Evolutionary conservation across 768 basidiomycete genomes (phyloP).

Genomic region (Auriscalpium microsporum): DNA sequence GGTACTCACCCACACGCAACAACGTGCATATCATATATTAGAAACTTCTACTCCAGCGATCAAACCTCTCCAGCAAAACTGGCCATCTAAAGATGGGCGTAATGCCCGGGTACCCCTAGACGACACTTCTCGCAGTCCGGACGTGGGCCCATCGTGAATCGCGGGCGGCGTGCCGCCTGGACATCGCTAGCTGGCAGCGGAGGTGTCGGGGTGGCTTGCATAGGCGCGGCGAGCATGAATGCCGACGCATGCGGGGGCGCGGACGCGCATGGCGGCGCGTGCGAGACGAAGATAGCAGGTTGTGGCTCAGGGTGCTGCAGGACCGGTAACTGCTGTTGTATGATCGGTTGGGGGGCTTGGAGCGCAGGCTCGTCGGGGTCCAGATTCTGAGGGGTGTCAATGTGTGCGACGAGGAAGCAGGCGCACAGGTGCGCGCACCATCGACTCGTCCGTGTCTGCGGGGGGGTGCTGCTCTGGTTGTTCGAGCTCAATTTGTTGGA

Average conservation of each 20-base stretch:
- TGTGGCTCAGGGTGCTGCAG: constrained; percentile 5
- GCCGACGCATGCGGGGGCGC: constrained; percentile 7
- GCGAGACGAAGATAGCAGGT: constrained; percentile 14
- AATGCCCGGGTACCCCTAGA: constrained; percentile 19
- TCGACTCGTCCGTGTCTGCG: constrained; percentile 28
- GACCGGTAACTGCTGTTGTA: constrained; percentile 1
- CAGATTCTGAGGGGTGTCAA: constrained; percentile 5
- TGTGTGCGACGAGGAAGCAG: constrained; percentile 2
- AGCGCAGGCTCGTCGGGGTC: constrained; percentile 4
- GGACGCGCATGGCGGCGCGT: constrained; percentile 11
- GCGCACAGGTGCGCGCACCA: constrained; percentile 32
- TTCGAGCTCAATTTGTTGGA: constrained; percentile 38
- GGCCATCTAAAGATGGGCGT: background rate
- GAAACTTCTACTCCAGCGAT: too few relatives aligned
- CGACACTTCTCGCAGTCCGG: constrained; percentile 61
- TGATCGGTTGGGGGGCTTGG: background rate
- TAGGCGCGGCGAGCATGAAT: constrained; percentile 18
- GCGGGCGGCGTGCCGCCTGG: constrained; percentile 30
- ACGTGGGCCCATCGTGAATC: constrained; percentile 65
- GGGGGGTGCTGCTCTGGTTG: background rate
- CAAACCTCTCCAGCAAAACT: too few relatives aligned
- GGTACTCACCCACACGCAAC: too few relatives aligned
- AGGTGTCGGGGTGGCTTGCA: constrained; percentile 16
- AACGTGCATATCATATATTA: too few relatives aligned
- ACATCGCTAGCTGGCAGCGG: constrained; percentile 9